Evolutionary conservation across 805 yeast species (phyloP), one percentile per base, ranked within the genome.

Genomic region (Phaffomyces thermotolerans): DNA sequence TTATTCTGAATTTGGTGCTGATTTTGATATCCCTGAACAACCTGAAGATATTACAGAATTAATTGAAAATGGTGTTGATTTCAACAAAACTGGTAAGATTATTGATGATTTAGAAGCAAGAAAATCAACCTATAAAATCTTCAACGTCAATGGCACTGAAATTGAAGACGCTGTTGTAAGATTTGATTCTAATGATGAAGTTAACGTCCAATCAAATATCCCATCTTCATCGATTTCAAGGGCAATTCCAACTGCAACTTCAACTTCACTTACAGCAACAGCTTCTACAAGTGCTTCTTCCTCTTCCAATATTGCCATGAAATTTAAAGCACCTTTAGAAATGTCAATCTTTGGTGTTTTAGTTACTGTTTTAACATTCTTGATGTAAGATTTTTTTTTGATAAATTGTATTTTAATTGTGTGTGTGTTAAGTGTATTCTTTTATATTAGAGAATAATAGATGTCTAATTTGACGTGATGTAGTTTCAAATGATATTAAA

Each of bases 1-100:
- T 17, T 69, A 68, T 46, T 48, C 69, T 12, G 59, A 56, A 3
- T 75, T 76, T 52, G 73, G 72, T 44, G 70, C 71, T 15, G 64
- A 68, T 46, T 76, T 76, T 50, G 60, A 66, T 13, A 53, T 76
- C n/a, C 80, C 80, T 37, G 60, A 59, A 10, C 72, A 66, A 44
- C 76, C 79, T 41, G 63, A 59, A 36, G 76, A 67, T 18, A 65
- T 71, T 44, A 51, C 66, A 9, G 55, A 57, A 6, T 49, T 75
- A 59, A 76, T 76, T 50, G 54, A 66, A 46, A 58, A 72, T 49
- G 82, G 82, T 60, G 73, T 67, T 35, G 64, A 65, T 48, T 62
- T 65, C 45, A 55, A 70, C 24, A 71, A 74, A 41, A 53, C 65
- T 43, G 81, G 81, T 47, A 42, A 64, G 29, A 54, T 76, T 25